Conservation (phyloP, 306 rosid genomes). For the Quercus cerris region DNA sequence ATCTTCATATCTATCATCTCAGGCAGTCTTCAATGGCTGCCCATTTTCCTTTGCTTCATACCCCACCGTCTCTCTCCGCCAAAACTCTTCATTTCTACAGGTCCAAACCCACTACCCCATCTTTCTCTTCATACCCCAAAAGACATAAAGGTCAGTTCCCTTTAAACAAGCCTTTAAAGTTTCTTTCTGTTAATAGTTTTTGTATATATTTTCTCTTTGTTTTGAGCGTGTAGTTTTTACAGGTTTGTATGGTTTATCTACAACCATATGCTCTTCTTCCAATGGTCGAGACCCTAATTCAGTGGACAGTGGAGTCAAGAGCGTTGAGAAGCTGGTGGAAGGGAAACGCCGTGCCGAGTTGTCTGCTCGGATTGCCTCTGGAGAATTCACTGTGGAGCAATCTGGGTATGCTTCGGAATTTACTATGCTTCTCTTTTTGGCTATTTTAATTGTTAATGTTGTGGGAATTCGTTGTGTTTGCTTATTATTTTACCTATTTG, state of each 20-base stretch:
- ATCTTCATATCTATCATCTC: not conserved
- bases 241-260: constrained; percentile 38
- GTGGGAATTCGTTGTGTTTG: not conserved
- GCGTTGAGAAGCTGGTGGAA: constrained; percentile 35
- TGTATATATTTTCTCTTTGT: not conserved
- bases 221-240: constrained; percentile 11
- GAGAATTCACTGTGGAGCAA: constrained; percentile 71
- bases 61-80: constrained; percentile 33
- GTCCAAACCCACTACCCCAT: constrained; percentile 22
- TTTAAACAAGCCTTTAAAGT: not conserved
- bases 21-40: constrained; percentile 45
- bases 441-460: not conserved
- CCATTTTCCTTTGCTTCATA: constrained; percentile 40
- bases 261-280: constrained; percentile 52
- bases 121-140: constrained; percentile 22
- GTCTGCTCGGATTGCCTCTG: constrained; percentile 74
- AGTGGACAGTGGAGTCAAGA: constrained; percentile 32
- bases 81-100: constrained; percentile 13
- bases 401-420: constrained; percentile 45
- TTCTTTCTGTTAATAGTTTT: not conserved
- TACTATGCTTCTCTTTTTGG: not conserved
- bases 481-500: not conserved
- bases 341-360: constrained; percentile 62
- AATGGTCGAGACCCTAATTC: constrained; percentile 71
- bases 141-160: constrained; percentile 38